These are phyloP conservation scores for Carnegiea gigantea DNA, from an alignment of 179 eudicot genomes.

Conservation along the genomic window DNA sequence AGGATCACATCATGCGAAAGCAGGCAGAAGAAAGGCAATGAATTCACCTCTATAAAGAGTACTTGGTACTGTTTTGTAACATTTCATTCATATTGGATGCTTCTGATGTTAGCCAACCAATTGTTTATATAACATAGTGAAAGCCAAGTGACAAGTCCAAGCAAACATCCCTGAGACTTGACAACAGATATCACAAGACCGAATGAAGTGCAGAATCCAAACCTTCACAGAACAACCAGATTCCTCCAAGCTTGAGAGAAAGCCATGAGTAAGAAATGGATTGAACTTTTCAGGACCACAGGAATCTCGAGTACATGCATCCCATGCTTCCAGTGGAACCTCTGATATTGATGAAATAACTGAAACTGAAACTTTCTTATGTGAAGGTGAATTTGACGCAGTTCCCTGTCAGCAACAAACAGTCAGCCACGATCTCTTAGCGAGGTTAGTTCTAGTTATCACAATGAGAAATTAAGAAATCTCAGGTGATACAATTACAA, in stretches of 20 bases:
- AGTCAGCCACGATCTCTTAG: background rate
- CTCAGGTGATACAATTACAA: constrained; percentile 1
- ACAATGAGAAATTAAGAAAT: background rate
- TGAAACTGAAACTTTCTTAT: constrained; percentile 60
- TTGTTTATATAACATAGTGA: background rate
- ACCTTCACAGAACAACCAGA: constrained; percentile 78
- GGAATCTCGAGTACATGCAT: constrained; percentile 78
- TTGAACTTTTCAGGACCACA: constrained; percentile 64
- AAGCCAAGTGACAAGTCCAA: background rate
- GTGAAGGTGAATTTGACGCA: constrained; percentile 26
- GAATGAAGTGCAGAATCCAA: constrained; percentile 22
- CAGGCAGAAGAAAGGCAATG: background rate
- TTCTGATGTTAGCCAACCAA: constrained; percentile 11
- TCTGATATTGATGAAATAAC: constrained; percentile 74
- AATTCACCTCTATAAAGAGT: background rate
- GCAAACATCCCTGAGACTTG: constrained; percentile 12
- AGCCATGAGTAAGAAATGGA: constrained; percentile 83
- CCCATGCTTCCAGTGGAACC: constrained; percentile 71
- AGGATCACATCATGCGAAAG: background rate
- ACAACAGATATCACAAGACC: background rate
- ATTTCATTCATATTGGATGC: background rate
- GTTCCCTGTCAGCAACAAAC: constrained; percentile 37
- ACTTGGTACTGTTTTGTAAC: background rate
- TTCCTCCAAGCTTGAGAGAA: constrained; percentile 89
- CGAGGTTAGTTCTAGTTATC: background rate